Base-by-base conservation (phyloP, 2,329 filamentous ascomycete species). In the Trichophyton benhamiae region DNA sequence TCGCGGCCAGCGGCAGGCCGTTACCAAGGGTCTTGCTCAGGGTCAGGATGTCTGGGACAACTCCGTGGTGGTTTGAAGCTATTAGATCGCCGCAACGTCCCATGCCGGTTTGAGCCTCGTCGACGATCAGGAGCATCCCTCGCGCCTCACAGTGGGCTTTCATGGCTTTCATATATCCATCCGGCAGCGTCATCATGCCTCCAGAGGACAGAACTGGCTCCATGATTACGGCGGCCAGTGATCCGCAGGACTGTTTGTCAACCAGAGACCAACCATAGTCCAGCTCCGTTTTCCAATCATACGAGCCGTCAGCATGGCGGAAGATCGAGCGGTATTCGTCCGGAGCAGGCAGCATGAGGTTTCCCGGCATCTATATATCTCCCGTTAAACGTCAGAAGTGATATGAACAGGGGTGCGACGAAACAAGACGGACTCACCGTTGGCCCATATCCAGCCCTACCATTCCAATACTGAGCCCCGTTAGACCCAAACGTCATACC, bases 251-350 rank as follows among this genome's bases (percentile, higher is more conserved):
- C 60, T 82, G 79, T 52, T 78, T 75, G 63, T 87, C 83, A 20
- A 87, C 75, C 71, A 87, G 74, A 17, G 75, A 74, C 77, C 82
- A 87, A 3, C 82, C 83, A 65, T 81, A 87, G 9, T 83, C 78
- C 13, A 87, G 72, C 68, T 87, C 85, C 0, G 81, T 79, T 65
- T 83, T 76, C 84, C 84, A 87, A 68, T 87, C 84, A 64, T 87
- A 83, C 0, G 77, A 78, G 0, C 83, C 83, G 64, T 87, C 83
- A 0, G 78, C 22, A 41, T 79, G 78, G 8, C 81, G 78, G 69
- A 87, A 87, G 0, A 80, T 75, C 0, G 83, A 86, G 3, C 83
- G 80, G 67, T 86, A 87, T 0, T 79, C 76, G 65, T 86, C 81
- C 0, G 84, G 84, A 0, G 81, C 77, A 0, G 84, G 84, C 41